These are phyloP conservation scores for Rhizoclosmatium globosum DNA, from an alignment of 192 early-diverging fungal genomes.

Conservation along the genomic window DNA sequence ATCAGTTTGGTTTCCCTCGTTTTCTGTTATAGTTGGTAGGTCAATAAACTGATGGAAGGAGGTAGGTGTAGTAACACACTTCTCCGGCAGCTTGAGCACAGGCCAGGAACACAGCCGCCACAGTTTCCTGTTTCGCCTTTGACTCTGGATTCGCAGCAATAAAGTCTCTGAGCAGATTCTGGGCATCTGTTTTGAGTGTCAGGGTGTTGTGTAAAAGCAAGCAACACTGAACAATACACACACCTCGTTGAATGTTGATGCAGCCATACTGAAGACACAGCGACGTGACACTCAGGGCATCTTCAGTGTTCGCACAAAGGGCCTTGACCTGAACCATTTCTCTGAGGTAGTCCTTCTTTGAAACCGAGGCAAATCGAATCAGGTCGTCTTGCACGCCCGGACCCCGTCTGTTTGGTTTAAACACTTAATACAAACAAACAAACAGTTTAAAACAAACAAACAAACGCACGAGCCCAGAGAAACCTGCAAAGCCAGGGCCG, in stretches of 20 bases:
- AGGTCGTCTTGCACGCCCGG: no score
- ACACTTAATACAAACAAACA: not conserved
- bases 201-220: not conserved
- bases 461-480: not conserved
- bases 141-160: not conserved
- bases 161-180: not conserved
- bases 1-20: not conserved
- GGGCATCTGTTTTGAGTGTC: not conserved
- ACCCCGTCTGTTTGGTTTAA: no score
- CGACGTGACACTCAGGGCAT: not conserved
- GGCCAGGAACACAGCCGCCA: not conserved
- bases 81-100: not conserved
- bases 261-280: not conserved
- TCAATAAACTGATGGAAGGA: not conserved
- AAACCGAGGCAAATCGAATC: no score
- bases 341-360: not conserved
- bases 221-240: not conserved
- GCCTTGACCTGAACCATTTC: not conserved
- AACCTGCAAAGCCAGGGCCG: not conserved
- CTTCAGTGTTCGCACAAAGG: not conserved
- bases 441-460: not conserved
- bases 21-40: not conserved
- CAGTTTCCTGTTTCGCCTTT: not conserved
- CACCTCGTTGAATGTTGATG: not conserved
- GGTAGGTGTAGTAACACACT: not conserved